Base-by-base conservation (phyloP, 2,329 filamentous ascomycete genomes). In the Shiraia bambusicola region DNA sequence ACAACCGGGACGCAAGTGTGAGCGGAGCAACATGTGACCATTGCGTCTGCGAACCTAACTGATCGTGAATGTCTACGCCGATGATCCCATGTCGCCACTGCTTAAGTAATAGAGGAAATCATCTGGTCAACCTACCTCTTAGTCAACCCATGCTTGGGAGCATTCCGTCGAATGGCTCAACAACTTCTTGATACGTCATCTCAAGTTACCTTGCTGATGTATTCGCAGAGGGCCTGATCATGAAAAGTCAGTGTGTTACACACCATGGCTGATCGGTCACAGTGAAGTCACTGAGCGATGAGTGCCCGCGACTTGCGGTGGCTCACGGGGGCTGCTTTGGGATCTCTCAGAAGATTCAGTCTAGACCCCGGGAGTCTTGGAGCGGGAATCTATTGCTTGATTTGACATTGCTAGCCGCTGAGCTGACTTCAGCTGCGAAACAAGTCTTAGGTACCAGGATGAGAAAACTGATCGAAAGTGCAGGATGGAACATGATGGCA, bases 371-470 rank as follows among this genome's bases (percentile, higher is more conserved):
- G 24, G n/a, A 33, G 40, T 48, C 25, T 48, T 34, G 43, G 33
- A 30, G 19, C 12, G 37, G 40, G 45, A 48, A 28, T 12, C 28
- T 13, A 26, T 40, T 47, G 34, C 45, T 40, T 40, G 11, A 40
- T 47, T 14, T 16, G 33, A 12, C 22, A 12, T 10, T 17, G n/a
- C 11, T 47, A 42, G 40, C 36, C 37, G 39, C 39, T 42, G 36
- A 27, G 36, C 35, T 40, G 39, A 42, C 22, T 28, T 26, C 15
- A 28, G 25, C 22, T 37, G 7, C 40, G 33, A 33, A 37, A 43
- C 45, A 44, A 34, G 40, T 41, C 27, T 44, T 37, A 41, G 40
- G 22, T 10, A 27, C 4, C 27, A 12, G 11, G 25, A 11, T 19
- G 38, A 34, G 16, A 42, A 36, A 31, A 28, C 33, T 12, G n/a